Conservation (phyloP, 2,329 filamentous ascomycete genomes). For the Dendrostoma leiphaemia region DNA sequence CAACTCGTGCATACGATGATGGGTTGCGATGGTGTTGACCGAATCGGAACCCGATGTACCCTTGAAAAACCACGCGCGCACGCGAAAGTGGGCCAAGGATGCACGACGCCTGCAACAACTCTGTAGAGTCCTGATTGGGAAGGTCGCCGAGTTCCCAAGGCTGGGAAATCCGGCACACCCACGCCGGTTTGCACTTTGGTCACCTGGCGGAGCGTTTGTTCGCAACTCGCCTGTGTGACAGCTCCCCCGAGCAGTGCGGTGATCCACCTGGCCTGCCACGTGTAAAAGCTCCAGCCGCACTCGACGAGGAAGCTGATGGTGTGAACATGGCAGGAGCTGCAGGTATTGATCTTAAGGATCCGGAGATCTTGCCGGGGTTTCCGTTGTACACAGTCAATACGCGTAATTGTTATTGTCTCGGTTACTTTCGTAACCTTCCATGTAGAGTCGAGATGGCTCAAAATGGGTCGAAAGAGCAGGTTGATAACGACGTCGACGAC, state of each 20-base stretch:
- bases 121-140: not conserved
- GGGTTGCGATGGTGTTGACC: not conserved
- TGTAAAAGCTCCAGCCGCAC: not conserved
- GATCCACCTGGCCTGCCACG: not conserved
- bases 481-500: not conserved
- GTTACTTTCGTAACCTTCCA: slow-evolving; percentile 6
- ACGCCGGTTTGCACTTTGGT: not conserved
- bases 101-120: not conserved
- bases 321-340: not conserved
- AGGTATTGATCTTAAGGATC: not conserved
- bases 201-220: not conserved
- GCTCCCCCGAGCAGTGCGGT: not conserved
- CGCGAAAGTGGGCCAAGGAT: not conserved
- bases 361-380: not conserved
- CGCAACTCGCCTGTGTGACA: not conserved
- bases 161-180: not conserved
- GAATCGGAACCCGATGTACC: slow-evolving; percentile 14
- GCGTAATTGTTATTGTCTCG: not conserved
- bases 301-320: not conserved
- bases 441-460: not conserved
- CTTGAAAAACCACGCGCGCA: not conserved
- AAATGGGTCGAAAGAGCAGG: not conserved
- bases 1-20: not conserved
- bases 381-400: not conserved
- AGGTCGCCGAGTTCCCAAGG: not conserved